Conservation (phyloP, 345 rosid genomes). For the Salix exigua region DNA sequence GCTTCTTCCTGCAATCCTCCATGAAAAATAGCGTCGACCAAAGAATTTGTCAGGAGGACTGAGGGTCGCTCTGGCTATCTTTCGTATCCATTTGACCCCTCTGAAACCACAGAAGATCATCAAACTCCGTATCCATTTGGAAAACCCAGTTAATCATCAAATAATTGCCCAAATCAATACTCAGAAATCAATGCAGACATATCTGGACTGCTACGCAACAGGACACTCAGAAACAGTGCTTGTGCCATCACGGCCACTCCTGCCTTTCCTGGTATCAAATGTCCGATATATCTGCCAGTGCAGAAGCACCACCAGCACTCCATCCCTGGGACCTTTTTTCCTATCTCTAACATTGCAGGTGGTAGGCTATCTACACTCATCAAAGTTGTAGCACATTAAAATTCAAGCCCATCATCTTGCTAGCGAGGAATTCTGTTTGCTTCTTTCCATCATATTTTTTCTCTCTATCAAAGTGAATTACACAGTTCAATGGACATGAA, state of each 20-base stretch:
- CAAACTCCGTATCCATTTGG: too few relatives aligned
- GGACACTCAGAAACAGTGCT: not conserved
- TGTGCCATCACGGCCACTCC: not conserved
- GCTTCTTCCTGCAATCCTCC: not conserved
- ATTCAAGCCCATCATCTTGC: too few relatives aligned
- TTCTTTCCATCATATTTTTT: too few relatives aligned
- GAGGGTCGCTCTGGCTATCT: not conserved
- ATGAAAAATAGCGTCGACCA: not conserved
- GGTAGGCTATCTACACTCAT: not conserved
- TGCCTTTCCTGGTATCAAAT: not conserved
- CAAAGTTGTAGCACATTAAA: too few relatives aligned
- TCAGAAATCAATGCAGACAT: not conserved
- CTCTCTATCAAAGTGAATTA: too few relatives aligned
- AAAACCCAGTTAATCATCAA: too few relatives aligned
- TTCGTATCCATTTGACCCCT: not conserved
- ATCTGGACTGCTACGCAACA: not conserved
- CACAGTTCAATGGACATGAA: too few relatives aligned
- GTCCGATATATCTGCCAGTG: not conserved
- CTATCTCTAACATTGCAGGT: not conserved
- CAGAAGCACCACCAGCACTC: not conserved
- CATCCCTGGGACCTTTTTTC: not conserved
- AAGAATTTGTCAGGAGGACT: not conserved
- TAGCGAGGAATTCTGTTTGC: too few relatives aligned
- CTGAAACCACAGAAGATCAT: not conserved
- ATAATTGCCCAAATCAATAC: not conserved